Evolutionary conservation across 1,139 yeast species (phyloP).

Genomic region (Fermentozyma sake): DNA sequence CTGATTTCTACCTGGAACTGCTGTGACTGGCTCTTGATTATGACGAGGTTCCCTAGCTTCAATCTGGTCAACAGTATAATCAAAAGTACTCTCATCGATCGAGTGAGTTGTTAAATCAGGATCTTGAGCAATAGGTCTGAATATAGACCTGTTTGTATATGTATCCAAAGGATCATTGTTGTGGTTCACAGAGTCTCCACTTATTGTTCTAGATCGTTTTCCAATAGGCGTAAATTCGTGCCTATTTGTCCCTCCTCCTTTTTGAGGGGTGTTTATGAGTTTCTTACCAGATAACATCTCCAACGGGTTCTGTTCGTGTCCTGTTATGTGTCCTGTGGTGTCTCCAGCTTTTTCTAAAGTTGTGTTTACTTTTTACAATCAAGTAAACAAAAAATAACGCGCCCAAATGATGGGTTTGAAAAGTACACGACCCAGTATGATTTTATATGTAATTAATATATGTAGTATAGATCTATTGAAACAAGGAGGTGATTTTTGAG

Average conservation of each 20-base stretch:
- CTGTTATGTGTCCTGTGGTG: too few relatives aligned
- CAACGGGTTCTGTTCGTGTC: too few relatives aligned
- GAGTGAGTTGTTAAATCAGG: constrained; percentile 7
- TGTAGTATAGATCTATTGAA: too few relatives aligned
- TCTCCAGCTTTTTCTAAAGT: too few relatives aligned
- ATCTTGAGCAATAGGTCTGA: constrained; percentile 11
- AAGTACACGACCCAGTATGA: too few relatives aligned
- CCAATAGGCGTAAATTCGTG: constrained; percentile 46
- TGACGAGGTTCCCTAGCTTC: constrained; percentile 9
- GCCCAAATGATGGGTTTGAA: too few relatives aligned
- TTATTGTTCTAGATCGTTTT: constrained; percentile 6
- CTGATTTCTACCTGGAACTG: constrained; percentile 1
- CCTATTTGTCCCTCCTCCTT: constrained; percentile 7
- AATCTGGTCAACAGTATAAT: constrained; percentile 26
- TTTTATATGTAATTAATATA: too few relatives aligned
- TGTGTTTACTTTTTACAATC: too few relatives aligned
- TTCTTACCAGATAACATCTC: constrained; percentile 15
- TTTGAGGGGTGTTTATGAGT: constrained; percentile 27
- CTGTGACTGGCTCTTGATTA: too few relatives aligned
- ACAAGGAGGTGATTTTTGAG: too few relatives aligned
- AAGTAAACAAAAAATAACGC: too few relatives aligned
- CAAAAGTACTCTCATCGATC: constrained; percentile 26
- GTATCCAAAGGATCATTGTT: constrained; percentile 3
- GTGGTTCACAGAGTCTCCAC: constrained; percentile 2
- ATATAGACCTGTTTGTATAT: constrained; percentile 7